Percentiles rank a stretch among this genome's conserved stretches.
Conservation (phyloP, 306 rosid genomes). For the Hylodesmum podocarpum region DNA sequence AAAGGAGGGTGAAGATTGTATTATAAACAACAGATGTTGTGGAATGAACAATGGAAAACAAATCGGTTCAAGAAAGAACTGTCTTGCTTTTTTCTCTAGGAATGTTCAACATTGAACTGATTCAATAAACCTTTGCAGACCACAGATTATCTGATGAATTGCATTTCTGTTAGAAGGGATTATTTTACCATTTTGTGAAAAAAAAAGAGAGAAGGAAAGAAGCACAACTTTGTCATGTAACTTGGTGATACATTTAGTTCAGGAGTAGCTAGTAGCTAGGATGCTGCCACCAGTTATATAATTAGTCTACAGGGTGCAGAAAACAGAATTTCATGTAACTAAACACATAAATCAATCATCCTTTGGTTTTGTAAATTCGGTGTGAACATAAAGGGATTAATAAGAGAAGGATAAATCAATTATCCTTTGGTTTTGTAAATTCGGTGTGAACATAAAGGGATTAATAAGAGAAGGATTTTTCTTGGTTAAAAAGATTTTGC, state of each 20-base stretch:
- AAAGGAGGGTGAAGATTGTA: not conserved
- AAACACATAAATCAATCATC: not conserved
- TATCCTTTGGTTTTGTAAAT: not conserved
- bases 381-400: not conserved
- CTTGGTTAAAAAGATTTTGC: too few relatives aligned
- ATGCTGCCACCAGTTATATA: not conserved
- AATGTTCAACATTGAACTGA: slow-evolving; percentile 10
- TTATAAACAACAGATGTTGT: not conserved
- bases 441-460: not conserved
- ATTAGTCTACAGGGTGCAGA: not conserved
- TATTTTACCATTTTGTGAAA: not conserved
- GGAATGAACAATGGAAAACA: not conserved
- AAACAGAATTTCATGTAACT: not conserved
- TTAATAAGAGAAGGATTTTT: not conserved
- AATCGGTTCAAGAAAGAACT: not conserved
- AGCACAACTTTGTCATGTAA: not conserved
- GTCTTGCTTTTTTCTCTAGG: not conserved
- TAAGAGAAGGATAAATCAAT: not conserved
- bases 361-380: not conserved
- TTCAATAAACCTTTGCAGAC: not conserved
- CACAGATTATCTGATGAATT: not conserved
- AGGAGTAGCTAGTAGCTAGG: slow-evolving; percentile 26
- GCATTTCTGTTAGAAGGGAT: not conserved
- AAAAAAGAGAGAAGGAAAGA: not conserved
- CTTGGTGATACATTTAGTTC: not conserved